Conservation (phyloP, 2,329 filamentous ascomycete genomes). For the Biscogniauxia sp. region DNA sequence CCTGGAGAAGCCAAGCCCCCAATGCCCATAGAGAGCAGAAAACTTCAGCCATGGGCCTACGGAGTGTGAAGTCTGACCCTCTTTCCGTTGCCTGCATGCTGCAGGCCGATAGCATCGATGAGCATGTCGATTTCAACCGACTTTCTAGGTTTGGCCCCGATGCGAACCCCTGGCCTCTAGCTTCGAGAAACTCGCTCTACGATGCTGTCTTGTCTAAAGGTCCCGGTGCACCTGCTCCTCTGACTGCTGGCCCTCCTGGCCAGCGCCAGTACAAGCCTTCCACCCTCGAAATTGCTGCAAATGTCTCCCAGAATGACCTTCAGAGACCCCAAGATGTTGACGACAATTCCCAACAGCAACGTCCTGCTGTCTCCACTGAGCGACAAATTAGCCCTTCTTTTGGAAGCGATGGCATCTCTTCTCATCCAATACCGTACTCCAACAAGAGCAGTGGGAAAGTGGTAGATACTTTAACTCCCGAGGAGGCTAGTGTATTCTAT, state of each 20-base stretch:
- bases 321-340: conserved; percentile 26
- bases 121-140: conserved; percentile 7
- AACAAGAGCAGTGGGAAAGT: conserved; percentile 15
- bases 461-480: conserved; percentile 30
- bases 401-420: conserved; percentile 11
- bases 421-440: conserved; percentile 2
- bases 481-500: conserved; percentile 32
- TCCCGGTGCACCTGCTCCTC: conserved; percentile 45
- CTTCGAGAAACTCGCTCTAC: conserved; percentile 19
- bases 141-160: conserved; percentile 5
- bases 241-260: conserved; percentile 55
- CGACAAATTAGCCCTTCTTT: conserved; percentile 10
- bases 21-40: conserved; percentile 8
- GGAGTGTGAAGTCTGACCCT: conserved; percentile 13
- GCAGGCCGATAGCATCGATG: conserved; percentile 20
- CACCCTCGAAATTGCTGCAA: conserved; percentile 40
- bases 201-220: conserved; percentile 28
- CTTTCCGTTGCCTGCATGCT: conserved; percentile 6
- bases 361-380: conserved; percentile 5
- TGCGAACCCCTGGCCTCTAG: conserved; percentile 12
- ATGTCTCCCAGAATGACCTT: conserved; percentile 29
- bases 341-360: conserved; percentile 10
- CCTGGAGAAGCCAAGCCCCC: conserved; percentile 15
- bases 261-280: conserved; percentile 49
- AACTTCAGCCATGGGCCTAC: background rate